Evolutionary conservation across 306 rosid species (phyloP).

Genomic region (Prunus armeniaca): DNA sequence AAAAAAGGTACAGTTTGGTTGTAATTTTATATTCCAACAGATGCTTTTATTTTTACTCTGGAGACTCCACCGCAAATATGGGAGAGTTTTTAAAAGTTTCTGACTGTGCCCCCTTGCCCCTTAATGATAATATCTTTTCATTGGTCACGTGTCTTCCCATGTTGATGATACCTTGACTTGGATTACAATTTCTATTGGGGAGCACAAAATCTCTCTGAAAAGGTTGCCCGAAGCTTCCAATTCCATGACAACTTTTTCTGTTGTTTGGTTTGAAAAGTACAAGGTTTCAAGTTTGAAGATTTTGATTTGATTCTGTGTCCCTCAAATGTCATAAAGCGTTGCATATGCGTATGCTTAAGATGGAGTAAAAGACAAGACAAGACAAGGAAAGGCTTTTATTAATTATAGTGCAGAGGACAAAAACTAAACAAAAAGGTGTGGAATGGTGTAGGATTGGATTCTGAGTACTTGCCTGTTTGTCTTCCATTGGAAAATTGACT

Average conservation of each 20-base stretch:
- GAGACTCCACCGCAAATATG: slow-evolving; percentile 16
- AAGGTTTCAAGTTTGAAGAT: background rate
- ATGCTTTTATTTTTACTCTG: slow-evolving; percentile 12
- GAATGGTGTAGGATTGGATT: background rate
- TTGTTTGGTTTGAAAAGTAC: slow-evolving; percentile 19
- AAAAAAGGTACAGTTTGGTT: slow-evolving; percentile 26
- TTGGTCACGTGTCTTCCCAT: slow-evolving; percentile 20
- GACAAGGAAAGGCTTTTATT: slow-evolving; percentile 5
- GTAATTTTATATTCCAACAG: slow-evolving; percentile 29
- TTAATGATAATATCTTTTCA: background rate
- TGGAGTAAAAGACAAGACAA: slow-evolving; percentile 36
- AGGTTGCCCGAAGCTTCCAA: slow-evolving; percentile 21
- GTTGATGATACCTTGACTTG: slow-evolving; percentile 1
- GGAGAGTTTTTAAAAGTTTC: slow-evolving; percentile 11
- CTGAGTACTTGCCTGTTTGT: background rate
- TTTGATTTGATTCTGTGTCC: slow-evolving; percentile 28
- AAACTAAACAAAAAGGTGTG: background rate
- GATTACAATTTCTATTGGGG: background rate
- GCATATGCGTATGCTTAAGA: background rate
- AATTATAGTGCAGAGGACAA: background rate
- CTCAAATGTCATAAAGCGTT: background rate
- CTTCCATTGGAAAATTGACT: slow-evolving; percentile 3
- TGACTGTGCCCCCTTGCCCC: background rate
- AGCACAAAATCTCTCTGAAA: slow-evolving; percentile 18
- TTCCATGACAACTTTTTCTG: slow-evolving; percentile 7